A percentile compares a stretch with the other conserved stretches of the same genome.
These are phyloP conservation scores for Fusarium sp. DNA, from an alignment of 2,329 filamentous ascomycete species.

Conservation along the genomic window DNA sequence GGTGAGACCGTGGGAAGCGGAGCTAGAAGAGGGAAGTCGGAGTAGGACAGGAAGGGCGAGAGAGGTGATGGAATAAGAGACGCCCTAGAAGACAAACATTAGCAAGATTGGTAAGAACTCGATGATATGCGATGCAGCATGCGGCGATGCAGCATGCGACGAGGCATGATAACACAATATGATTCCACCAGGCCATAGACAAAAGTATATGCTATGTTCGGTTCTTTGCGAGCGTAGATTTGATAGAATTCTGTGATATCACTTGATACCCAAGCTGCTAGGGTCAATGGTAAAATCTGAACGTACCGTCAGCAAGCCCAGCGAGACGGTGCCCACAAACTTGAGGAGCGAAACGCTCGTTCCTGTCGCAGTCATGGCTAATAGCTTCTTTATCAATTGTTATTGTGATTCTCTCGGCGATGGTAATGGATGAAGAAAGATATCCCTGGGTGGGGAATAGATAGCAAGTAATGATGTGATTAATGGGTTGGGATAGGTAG, in stretches of 20 bases:
- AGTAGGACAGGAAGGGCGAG: slow-evolving; percentile 85
- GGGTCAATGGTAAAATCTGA: not conserved
- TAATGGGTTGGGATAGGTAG: slow-evolving; percentile 1
- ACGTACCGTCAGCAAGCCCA: slow-evolving; percentile 88
- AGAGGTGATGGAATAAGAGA: slow-evolving; percentile 85
- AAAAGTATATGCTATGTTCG: not conserved
- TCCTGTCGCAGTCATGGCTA: slow-evolving; percentile 72
- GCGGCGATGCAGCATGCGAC: not conserved
- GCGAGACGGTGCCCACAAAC: slow-evolving; percentile 90
- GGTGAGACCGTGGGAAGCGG: slow-evolving; percentile 76
- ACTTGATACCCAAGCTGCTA: slow-evolving; percentile 22
- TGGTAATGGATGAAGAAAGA: slow-evolving; percentile 3
- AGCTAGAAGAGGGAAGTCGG: slow-evolving; percentile 79
- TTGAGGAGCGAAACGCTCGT: slow-evolving; percentile 83
- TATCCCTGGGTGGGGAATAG: slow-evolving; percentile 4
- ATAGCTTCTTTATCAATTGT: not conserved
- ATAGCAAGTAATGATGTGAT: slow-evolving; percentile 33
- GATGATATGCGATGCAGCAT: not conserved
- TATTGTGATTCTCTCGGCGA: not conserved
- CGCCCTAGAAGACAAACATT: slow-evolving; percentile 70
- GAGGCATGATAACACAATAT: not conserved
- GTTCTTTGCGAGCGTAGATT: not conserved
- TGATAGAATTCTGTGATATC: slow-evolving; percentile 5
- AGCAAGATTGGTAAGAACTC: slow-evolving; percentile 14
- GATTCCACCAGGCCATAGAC: not conserved